A percentile compares a stretch with the other conserved stretches of the same genome.
These are phyloP conservation scores for Spergularia bocconei DNA, from an alignment of 148 eudicot species.

Conservation along the genomic window DNA sequence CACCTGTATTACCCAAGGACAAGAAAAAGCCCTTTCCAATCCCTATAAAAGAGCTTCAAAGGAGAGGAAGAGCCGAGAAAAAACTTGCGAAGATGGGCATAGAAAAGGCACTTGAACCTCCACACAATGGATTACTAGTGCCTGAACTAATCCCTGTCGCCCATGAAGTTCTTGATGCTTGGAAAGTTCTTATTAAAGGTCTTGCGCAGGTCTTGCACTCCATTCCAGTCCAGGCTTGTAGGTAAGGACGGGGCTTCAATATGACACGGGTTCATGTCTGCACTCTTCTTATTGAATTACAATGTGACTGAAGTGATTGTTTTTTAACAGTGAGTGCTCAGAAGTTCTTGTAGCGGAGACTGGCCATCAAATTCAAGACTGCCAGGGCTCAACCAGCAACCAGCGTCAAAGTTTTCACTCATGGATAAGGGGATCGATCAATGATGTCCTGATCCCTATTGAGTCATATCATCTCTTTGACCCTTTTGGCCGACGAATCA, in stretches of 20 bases:
- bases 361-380: constrained; percentile 72
- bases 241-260: constrained; percentile 39
- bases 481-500: constrained; percentile 83
- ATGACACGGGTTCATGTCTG: not conserved
- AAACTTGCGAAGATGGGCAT: constrained; percentile 77
- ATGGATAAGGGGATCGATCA: constrained; percentile 89
- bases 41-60: constrained; percentile 65
- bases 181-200: constrained; percentile 80
- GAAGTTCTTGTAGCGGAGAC: constrained; percentile 64
- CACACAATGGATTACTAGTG: constrained; percentile 76
- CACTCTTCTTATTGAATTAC: not conserved
- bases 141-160: constrained; percentile 84
- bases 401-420: constrained; percentile 68
- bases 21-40: constrained; percentile 94
- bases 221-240: constrained; percentile 84
- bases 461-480: constrained; percentile 91
- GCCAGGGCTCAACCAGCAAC: constrained; percentile 56
- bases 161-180: constrained; percentile 73
- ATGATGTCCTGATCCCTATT: constrained; percentile 73
- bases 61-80: constrained; percentile 66
- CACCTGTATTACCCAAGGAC: constrained; percentile 62
- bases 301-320: not conserved
- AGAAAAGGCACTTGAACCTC: constrained; percentile 87
- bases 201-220: constrained; percentile 82
- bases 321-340: constrained; percentile 68